Conservation (phyloP, 768 basidiomycete species). For the Trametes maxima region DNA sequence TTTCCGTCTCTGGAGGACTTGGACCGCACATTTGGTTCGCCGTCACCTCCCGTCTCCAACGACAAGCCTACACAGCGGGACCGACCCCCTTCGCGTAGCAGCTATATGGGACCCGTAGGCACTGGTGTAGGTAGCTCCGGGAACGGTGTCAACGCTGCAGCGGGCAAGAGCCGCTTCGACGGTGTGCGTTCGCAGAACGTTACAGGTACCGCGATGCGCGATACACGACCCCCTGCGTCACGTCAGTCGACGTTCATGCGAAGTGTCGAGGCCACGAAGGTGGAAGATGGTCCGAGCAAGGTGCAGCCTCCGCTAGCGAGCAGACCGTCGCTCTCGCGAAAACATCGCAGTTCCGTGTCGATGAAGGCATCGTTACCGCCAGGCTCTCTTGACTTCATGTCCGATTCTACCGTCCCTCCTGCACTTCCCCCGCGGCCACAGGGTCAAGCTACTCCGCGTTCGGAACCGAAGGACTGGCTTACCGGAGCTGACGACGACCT, state of each 20-base stretch:
- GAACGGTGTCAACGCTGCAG: slow-evolving; percentile 8
- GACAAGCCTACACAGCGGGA: slow-evolving; percentile 14
- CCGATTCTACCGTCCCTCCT: slow-evolving; percentile 15
- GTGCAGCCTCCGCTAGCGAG: slow-evolving; percentile 31
- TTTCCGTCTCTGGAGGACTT: slow-evolving; percentile 90
- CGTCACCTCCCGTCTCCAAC: slow-evolving; percentile 23
- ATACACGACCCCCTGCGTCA: slow-evolving; percentile 24
- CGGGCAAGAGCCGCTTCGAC: slow-evolving; percentile 31
- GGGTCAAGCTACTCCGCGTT: slow-evolving; percentile 20
- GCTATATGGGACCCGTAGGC: slow-evolving; percentile 14
- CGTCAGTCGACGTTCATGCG: slow-evolving; percentile 18
- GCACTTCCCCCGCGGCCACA: slow-evolving; percentile 31
- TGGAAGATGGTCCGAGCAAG: slow-evolving; percentile 19
- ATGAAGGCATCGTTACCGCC: slow-evolving; percentile 40
- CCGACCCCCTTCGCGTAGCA: slow-evolving; percentile 20
- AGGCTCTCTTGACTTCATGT: slow-evolving; percentile 18
- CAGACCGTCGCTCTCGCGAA: slow-evolving; percentile 48
- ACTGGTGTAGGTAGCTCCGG: not conserved
- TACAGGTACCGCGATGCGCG: slow-evolving; percentile 56
- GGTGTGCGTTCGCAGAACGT: slow-evolving; percentile 59
- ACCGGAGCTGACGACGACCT: slow-evolving; percentile 62
- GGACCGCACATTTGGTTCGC: slow-evolving; percentile 52
- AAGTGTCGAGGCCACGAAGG: slow-evolving; percentile 13
- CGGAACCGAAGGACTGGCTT: slow-evolving; percentile 64
- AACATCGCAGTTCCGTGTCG: slow-evolving; percentile 50